phyloP scores from a whole-genome alignment of 75 land plant species.

The Cryptomeria japonica region DNA sequence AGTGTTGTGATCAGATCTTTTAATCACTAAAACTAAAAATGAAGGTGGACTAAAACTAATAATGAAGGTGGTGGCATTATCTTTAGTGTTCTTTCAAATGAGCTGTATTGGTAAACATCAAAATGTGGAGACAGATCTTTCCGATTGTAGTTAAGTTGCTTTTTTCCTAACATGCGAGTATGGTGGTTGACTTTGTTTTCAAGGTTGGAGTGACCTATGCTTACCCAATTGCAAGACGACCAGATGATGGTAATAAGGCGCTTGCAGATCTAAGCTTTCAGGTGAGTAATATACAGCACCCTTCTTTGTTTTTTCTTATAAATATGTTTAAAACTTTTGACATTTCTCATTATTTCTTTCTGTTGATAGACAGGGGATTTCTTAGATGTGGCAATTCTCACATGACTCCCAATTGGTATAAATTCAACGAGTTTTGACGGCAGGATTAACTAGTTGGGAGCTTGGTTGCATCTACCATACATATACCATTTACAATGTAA shows the following conservation, averaged over 20 bases:
- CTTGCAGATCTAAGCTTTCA: constrained; percentile 61
- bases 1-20: not conserved
- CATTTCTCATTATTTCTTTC: not conserved
- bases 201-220: constrained; percentile 67
- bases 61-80: not conserved
- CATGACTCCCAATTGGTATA: not conserved
- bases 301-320: not conserved
- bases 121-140: not conserved
- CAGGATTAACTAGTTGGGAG: not conserved
- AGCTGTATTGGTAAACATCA: not conserved
- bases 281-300: constrained; percentile 24
- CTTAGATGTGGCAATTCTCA: constrained; percentile 65
- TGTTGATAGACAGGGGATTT: constrained; percentile 64
- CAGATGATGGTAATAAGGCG: constrained; percentile 41
- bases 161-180: not conserved
- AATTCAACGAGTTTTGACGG: not conserved
- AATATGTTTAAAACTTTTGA: not conserved
- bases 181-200: constrained; percentile 3
- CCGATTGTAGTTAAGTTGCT: not conserved
- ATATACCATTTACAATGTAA: not conserved
- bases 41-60: not conserved
- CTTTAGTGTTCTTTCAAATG: not conserved
- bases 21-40: not conserved
- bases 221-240: constrained; percentile 38
- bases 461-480: not conserved